Base-by-base conservation (phyloP, 306 rosid genomes). In the Vigna trinervia region DNA sequence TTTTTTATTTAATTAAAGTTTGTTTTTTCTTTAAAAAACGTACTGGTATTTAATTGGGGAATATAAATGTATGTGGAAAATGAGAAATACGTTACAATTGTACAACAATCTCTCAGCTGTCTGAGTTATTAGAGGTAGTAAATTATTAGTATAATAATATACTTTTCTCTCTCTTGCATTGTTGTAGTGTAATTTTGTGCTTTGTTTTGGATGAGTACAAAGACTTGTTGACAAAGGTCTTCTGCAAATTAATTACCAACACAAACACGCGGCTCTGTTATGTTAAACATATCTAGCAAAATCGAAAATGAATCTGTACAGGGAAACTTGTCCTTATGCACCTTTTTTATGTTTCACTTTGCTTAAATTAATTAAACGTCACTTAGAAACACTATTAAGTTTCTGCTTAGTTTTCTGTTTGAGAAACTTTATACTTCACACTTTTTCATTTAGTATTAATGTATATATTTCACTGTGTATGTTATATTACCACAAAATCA, bases 161-260 rank as follows among this genome's bases (percentile, higher is more conserved):
- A 10, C 1, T 19, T 47, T 63, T 75, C 64, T 76, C 28, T 75
- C 53, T 48, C 7, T 39, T 8, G 2, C 2, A 6, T 8, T 20
- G 26, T 20, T 23, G 5, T 12, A 63, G 10, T 38, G 73, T 76
- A 13, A 15, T 53, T 28, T 66, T 26, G 20, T 53, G 67, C 48
- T 41, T 54, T 26, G 0, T 77, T 77, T 77, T 77, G 59, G 52
- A 59, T 19, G 62, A 45, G 8, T 46, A 58, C 39, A 56, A 77
- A 67, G 47, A 77, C 74, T 28, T 66, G 66, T 23, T 77, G 75
- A 77, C 57, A 77, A 53, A 66, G 46, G 12, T 51, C 15, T 76
- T 7, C 19, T 17, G 19, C 19, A 17, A 17, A 17, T 17, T 17
- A 17, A 17, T 17, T 17, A 17, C 19, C 19, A 17, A 17, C 19